Base-by-base conservation (phyloP, 2,329 filamentous ascomycete species). In the Aspergillus clavatus region DNA sequence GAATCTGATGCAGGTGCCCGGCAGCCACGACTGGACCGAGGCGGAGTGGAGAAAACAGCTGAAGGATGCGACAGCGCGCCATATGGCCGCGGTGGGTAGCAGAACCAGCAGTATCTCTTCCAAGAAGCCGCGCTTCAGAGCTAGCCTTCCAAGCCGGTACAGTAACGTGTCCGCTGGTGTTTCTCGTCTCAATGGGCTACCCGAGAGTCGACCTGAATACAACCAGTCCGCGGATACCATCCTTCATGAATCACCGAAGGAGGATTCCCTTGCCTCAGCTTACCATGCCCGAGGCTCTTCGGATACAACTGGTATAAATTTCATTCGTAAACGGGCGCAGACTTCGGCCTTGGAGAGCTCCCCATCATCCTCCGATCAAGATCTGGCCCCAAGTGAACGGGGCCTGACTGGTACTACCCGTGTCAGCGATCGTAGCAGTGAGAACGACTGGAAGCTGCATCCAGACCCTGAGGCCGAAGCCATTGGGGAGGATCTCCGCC, bases 21-120 rank as follows among this genome's bases (percentile, higher is more conserved):
- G 86, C 16, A 95, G 86, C 65, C 72, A 79, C 16, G 74, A 69
- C 19, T 96, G 90, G 89, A 83, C 76, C 36, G 93, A 97, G 68
- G 78, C 83, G 19, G 87, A 96, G 54, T 98, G 93, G 93, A 82
- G 90, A 55, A 86, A 83, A 61, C 82, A 85, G 59, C 70, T 98
- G 63, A 97, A 96, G 69, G 89, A 96, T 47, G 73, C 91, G 36
- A 96, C 91, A 0, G 82, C 86, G 4, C 67, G 63, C 31, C 61
- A 69, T 28, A 66, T 70, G 50, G 60, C 65, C 24, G 56, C 62
- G 19, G 59, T 60, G 11, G 62, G 65, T 23, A 70, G 68, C 43
- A 67, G 69, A 16, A 71, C 72, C 12, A 67, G 77, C 48, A 80
- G 77, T 51, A 82, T 82, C 54, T 76, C 79, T 38, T 79, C 75